Percentiles rank a stretch among this genome's conserved stretches.
Conservation (phyloP, 1,284 basidiomycete genomes). For the Anthracocystis walkeri region DNA sequence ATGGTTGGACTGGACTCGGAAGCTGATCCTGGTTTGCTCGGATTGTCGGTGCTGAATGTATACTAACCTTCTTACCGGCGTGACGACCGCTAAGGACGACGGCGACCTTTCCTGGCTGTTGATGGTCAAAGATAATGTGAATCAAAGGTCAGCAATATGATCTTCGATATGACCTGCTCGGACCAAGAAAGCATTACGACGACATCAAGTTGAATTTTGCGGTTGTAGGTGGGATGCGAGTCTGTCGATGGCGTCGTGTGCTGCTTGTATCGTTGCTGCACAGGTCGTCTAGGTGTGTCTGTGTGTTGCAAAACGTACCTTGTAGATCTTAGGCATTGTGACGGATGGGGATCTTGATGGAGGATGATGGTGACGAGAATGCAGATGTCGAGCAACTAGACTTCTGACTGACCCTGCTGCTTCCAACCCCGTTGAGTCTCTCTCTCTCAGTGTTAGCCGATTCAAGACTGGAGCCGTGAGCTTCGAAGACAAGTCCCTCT, state of each 20-base stretch:
- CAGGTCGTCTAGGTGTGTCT: not conserved
- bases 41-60: not conserved
- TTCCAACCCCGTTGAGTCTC: not conserved
- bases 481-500: slow-evolving; percentile 5
- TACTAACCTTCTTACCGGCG: slow-evolving; percentile 69
- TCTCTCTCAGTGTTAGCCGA: too few relatives aligned
- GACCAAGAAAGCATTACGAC: slow-evolving; percentile 24
- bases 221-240: slow-evolving; percentile 5
- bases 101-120: slow-evolving; percentile 95
- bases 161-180: slow-evolving; percentile 2
- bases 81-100: slow-evolving; percentile 69
- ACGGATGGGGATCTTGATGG: slow-evolving; percentile 50
- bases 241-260: slow-evolving; percentile 21
- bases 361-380: slow-evolving; percentile 53
- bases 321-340: slow-evolving; percentile 68
- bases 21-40: slow-evolving; percentile 22
- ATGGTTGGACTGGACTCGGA: slow-evolving; percentile 9
- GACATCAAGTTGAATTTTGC: not conserved
- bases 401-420: slow-evolving; percentile 21
- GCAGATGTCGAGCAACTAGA: slow-evolving; percentile 25
- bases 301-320: slow-evolving; percentile 43
- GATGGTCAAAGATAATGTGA: slow-evolving; percentile 71
- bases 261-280: slow-evolving; percentile 9
- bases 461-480: slow-evolving; percentile 11
- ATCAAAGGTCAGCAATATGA: slow-evolving; percentile 15